Evolutionary conservation across 352 stramenopile species (phyloP), one percentile per base, ranked within the genome.

Genomic region (Pythium scleroteichum): DNA sequence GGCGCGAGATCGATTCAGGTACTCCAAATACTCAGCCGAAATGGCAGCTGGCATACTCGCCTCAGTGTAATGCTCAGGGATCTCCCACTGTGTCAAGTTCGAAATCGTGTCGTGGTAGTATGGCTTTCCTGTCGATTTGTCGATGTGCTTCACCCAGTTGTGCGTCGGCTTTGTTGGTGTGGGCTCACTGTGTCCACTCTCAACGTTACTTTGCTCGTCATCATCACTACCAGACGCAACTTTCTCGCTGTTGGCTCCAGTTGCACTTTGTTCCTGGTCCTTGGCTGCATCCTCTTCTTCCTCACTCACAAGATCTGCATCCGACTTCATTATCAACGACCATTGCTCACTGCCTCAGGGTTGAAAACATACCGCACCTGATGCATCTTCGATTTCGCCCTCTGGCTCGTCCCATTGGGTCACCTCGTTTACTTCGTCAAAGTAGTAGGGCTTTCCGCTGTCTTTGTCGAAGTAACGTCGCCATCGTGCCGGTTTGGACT

Each of bases 351-450:
- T 8, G 8, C 33, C 33, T 39, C 33, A 39, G 33, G 14, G 33
- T 39, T 14, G 8, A 39, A 39, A 44, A 44, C 14, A 8, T 4
- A 38, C 35, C 54, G 17, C 48, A 79, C 71, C 69, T 19, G 69
- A 71, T 22, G 26, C 62, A 9, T 61, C 52, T 5, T 54, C 22
- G 4, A 71, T 44, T 45, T 82, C 82, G 0, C 67, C 74, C 19
- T 91, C 71, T 4, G 86, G 86, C 23, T 86, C 65, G 0, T 92
- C 76, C 86, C 86, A 95, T 52, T 87, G 77, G 51, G 85, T 94
- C 29, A 75, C 66, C 16, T 78, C 78, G 32, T 78, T 93, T 4
- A 64, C 69, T 64, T 88, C 68, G 61, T 95, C 83, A 73, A 88
- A 82, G 47, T 87, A 95, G 44, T 95, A 95, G 10, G 60, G 53